Percentiles rank a stretch among this genome's conserved stretches.
Conservation (phyloP, 225 moss, liverwort and hornwort genomes). For the Neckera pumila region DNA sequence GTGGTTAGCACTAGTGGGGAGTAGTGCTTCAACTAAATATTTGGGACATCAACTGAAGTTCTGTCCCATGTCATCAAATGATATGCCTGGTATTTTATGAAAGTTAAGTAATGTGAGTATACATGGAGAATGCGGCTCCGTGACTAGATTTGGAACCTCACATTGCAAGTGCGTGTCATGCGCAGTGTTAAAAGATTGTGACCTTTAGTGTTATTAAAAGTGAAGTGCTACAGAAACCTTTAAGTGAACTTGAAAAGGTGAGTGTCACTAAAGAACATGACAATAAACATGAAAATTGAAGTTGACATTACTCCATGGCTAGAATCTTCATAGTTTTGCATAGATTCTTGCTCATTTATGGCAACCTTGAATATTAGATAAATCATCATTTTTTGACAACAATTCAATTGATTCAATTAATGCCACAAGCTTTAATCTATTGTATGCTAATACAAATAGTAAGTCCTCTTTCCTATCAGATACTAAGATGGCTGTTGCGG, state of each 20-base stretch:
- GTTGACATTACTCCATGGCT: neutral
- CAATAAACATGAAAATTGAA: neutral
- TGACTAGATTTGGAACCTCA: too few relatives aligned
- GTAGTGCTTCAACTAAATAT: fast-evolving
- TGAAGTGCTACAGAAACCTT: too few relatives aligned
- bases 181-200: too few relatives aligned
- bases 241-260: neutral
- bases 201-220: too few relatives aligned
- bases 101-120: too few relatives aligned
- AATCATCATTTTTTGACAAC: neutral
- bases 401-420: neutral
- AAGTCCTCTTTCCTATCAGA: neutral
- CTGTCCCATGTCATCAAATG: fast-evolving
- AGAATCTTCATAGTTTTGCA: neutral
- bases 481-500: fast-evolving
- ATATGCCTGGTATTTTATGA: fast-evolving
- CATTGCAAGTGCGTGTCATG: fast-evolving
- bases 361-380: neutral
- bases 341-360: neutral
- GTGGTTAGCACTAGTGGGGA: fast-evolving
- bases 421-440: neutral
- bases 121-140: fast-evolving
- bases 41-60: neutral
- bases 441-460: neutral
- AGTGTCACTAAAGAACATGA: fast-evolving